Conservation (phyloP, 257 asterid genomes). For the Hygrophila difformis region DNA sequence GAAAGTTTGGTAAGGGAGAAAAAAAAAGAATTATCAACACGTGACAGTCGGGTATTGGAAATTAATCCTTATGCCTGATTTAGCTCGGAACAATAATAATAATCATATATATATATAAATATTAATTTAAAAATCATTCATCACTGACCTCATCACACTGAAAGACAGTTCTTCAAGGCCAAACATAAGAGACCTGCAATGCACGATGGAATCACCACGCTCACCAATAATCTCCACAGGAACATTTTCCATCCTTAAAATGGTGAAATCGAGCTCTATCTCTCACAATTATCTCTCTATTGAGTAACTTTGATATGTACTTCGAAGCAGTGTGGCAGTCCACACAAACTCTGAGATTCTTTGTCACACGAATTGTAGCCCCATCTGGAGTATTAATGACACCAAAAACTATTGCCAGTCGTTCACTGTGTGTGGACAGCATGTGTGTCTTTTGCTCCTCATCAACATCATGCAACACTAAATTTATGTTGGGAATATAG, state of each 20-base stretch:
- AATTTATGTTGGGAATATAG: conserved; percentile 42
- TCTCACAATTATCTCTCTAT: conserved; percentile 52
- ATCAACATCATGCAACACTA: conserved; percentile 48
- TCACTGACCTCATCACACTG: too few species aligned
- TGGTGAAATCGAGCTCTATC: conserved; percentile 48
- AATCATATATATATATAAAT: too few species aligned
- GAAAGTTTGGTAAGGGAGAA: too few species aligned
- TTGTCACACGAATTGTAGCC: conserved; percentile 43
- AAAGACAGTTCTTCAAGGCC: too few species aligned
- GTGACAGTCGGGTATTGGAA: too few species aligned
- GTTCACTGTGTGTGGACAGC: conserved; percentile 44
- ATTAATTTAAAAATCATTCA: too few species aligned
- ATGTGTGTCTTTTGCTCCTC: conserved; percentile 48
- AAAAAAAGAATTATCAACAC: too few species aligned
- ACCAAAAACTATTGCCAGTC: conserved; percentile 53
- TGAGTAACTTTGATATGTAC: conserved; percentile 42
- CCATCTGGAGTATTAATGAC: conserved; percentile 49
- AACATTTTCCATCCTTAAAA: conserved; percentile 53
- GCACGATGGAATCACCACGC: too few species aligned
- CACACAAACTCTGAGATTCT: conserved; percentile 60
- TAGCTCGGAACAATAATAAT: too few species aligned
- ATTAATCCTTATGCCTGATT: too few species aligned
- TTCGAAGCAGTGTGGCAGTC: conserved; percentile 61
- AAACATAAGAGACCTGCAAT: too few species aligned
- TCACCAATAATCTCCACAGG: conserved; percentile 69